These are phyloP conservation scores for Serendipita indica DNA, from an alignment of 768 basidiomycete species.

Conservation along the genomic window DNA sequence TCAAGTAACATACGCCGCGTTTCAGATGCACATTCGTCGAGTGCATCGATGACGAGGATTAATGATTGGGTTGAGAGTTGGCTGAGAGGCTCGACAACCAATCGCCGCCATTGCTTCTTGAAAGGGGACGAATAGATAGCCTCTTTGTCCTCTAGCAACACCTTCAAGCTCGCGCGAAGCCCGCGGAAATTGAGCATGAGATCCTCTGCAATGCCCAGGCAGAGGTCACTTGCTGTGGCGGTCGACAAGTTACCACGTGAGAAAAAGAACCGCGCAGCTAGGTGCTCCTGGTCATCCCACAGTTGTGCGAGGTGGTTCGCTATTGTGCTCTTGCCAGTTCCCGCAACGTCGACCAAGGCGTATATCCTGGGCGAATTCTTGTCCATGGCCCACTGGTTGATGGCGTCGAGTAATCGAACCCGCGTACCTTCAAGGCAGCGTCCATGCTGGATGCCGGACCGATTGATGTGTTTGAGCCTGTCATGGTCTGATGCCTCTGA, in stretches of 20 bases:
- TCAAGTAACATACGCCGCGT: neutral
- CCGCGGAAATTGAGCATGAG: neutral
- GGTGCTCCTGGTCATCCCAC: neutral
- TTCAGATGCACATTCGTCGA: neutral
- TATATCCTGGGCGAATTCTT: neutral
- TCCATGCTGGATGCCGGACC: neutral
- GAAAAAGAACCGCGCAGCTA: conserved; percentile 1
- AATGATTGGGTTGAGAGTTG: neutral
- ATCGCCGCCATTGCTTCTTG: neutral
- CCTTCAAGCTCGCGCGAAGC: neutral
- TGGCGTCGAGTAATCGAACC: neutral
- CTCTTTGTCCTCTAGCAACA: neutral
- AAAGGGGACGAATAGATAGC: neutral
- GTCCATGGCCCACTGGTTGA: neutral
- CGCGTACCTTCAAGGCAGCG: neutral
- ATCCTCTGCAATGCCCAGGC: neutral
- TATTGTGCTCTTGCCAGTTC: neutral
- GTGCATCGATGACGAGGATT: neutral
- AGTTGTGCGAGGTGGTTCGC: neutral
- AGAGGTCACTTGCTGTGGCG: neutral
- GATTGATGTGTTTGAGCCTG: neutral
- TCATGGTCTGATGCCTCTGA: neutral
- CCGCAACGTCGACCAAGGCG: neutral
- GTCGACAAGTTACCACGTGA: neutral
- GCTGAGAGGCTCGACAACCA: neutral